Conservation (phyloP, 2,329 filamentous ascomycete genomes). For the Neofusicoccum ribis region DNA sequence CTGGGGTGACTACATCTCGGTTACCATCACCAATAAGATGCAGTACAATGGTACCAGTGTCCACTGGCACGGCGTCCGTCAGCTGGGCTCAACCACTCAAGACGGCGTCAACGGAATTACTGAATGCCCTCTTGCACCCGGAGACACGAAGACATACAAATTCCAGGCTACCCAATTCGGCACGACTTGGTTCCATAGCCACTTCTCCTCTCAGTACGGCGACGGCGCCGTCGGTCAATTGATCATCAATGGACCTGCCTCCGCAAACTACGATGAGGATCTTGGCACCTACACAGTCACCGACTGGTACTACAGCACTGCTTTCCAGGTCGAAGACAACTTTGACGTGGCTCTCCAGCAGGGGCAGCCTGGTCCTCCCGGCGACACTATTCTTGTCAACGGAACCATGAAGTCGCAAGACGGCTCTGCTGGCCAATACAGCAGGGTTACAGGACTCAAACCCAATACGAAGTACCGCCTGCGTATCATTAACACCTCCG, state of each 20-base stretch:
- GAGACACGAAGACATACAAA: slow-evolving; percentile 56
- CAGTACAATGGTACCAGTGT: slow-evolving; percentile 50
- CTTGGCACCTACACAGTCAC: slow-evolving; percentile 57
- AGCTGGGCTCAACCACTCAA: slow-evolving; percentile 42
- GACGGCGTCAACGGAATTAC: slow-evolving; percentile 53
- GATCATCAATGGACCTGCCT: slow-evolving; percentile 42
- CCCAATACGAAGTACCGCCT: slow-evolving; percentile 55
- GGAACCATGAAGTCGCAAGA: slow-evolving; percentile 56
- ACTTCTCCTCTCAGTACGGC: slow-evolving; percentile 44
- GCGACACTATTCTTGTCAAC: slow-evolving; percentile 51
- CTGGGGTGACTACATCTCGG: slow-evolving; percentile 43
- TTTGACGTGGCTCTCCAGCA: slow-evolving; percentile 32
- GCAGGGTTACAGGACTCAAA: slow-evolving; percentile 34
- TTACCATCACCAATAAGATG: slow-evolving; percentile 40
- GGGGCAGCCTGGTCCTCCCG: slow-evolving; percentile 32
- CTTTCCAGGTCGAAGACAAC: slow-evolving; percentile 25
- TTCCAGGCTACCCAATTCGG: slow-evolving; percentile 56
- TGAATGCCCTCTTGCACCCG: slow-evolving; percentile 69
- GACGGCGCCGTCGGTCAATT: slow-evolving; percentile 44
- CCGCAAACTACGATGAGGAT: slow-evolving; percentile 55
- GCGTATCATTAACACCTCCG: slow-evolving; percentile 57
- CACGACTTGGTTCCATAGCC: slow-evolving; percentile 42
- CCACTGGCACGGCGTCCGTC: slow-evolving; percentile 55
- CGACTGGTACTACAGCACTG: slow-evolving; percentile 59
- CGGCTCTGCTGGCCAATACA: slow-evolving; percentile 32